These are phyloP conservation scores for Colletotrichum tropicicola DNA, from an alignment of 2,329 filamentous ascomycete species.

Conservation along the genomic window DNA sequence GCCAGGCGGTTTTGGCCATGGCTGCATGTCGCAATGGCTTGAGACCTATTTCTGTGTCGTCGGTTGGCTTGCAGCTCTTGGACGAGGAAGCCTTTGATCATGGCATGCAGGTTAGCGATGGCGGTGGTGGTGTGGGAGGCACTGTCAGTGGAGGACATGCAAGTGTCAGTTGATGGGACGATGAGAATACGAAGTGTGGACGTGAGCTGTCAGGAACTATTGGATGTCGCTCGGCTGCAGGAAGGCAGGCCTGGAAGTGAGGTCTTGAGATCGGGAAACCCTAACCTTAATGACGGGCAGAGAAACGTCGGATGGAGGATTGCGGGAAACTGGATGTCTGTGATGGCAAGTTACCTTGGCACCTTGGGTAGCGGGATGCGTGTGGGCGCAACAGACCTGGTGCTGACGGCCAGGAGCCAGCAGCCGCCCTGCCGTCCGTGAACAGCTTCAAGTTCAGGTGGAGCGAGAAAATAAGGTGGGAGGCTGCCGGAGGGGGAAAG, in stretches of 20 bases:
- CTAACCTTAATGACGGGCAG: not conserved
- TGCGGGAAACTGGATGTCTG: not conserved
- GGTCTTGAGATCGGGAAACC: not conserved
- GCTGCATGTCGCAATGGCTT: not conserved
- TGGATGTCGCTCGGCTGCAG: not conserved
- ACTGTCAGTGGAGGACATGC: conserved; percentile 9
- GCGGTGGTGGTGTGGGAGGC: conserved; percentile 1
- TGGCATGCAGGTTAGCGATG: conserved; percentile 1
- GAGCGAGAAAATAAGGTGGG: not conserved
- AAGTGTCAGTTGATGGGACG: conserved; percentile 27
- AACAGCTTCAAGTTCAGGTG: conserved; percentile 28
- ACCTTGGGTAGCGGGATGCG: not conserved
- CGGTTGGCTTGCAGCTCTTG: not conserved
- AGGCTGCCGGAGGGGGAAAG: not conserved
- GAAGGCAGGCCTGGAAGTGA: not conserved
- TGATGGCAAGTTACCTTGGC: conserved; percentile 7
- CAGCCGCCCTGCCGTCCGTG: not conserved
- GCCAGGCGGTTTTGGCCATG: not conserved
- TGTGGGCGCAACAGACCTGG: not conserved
- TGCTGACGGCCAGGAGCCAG: not conserved
- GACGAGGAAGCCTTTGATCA: not conserved
- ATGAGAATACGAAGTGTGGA: conserved; percentile 15
- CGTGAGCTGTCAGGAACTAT: conserved; percentile 10
- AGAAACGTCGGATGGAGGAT: not conserved
- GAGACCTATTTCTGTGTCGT: conserved; percentile 4